phyloP scores from a whole-genome alignment of 1,284 basidiomycete species.

The Ganoderma meredithae region DNA sequence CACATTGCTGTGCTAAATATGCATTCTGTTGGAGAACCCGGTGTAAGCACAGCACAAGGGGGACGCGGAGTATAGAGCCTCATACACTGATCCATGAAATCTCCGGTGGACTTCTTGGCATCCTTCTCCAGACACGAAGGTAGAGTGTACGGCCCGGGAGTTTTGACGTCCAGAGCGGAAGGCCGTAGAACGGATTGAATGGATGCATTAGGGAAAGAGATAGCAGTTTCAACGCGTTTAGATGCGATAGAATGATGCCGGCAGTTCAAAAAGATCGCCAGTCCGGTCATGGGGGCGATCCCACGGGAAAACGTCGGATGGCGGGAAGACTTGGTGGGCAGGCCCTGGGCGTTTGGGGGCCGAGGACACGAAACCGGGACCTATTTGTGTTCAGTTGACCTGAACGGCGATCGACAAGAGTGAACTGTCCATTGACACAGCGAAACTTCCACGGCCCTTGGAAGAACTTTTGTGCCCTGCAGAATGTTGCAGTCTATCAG shows the following conservation, averaged over 20 bases:
- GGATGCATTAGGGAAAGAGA: background rate
- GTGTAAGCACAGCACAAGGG: background rate
- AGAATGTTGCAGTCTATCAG: background rate
- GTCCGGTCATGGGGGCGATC: constrained; percentile 19
- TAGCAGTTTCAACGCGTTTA: background rate
- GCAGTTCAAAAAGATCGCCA: constrained; percentile 8
- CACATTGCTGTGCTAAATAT: background rate
- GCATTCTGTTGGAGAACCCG: background rate
- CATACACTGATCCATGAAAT: constrained; percentile 15
- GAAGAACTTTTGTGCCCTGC: background rate
- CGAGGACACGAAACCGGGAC: background rate
- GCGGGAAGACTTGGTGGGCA: background rate
- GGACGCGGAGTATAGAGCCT: background rate
- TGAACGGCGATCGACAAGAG: constrained; percentile 1
- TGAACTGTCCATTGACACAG: background rate
- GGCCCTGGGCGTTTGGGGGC: background rate
- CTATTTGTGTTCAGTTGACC: constrained; percentile 14
- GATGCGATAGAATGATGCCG: background rate
- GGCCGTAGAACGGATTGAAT: background rate
- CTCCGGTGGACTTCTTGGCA: constrained; percentile 5
- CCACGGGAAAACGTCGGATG: constrained; percentile 27
- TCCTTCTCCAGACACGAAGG: background rate
- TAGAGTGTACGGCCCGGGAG: background rate
- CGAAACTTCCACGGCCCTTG: background rate
- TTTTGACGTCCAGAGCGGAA: background rate